Evolutionary conservation across 768 basidiomycete genomes (phyloP), one percentile per base, ranked within the genome.

Genomic region (Lentinula raphanica): DNA sequence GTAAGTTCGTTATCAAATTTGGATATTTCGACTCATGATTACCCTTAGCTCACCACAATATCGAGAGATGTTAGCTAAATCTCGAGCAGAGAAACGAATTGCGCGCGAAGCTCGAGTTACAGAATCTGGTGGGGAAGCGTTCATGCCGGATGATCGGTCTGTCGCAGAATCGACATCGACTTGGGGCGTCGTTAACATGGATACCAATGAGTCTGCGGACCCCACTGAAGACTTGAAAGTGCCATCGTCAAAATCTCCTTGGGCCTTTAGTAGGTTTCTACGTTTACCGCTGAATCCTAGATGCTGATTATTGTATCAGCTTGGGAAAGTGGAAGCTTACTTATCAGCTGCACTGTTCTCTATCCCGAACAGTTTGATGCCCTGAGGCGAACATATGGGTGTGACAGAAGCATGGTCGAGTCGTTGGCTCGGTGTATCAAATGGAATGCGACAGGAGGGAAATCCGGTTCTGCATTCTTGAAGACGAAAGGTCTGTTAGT

Each of bases 361-460:
- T 98, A 93, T 69, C 94, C 95, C 0, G 96, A 98, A 67, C 94
- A 97, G 68, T 99, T 99, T 63, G 95, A 98, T 63, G 92, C 92
- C 3, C 71, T 99, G 42, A 85, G 97, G 13, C 81, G 91, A 32
- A 94, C 88, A 17, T 98, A 96, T 63, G 92, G 94, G 61, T 97
- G 94, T 66, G 93, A 97, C 65, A 88, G 87, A 66, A 94, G 90
- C 64, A 93, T 98, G 74, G 83, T 98, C 40, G 94, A 98, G 68
- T 94, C 92, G 0, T 74, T 99, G 15, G 88, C 97, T 0, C 79
- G 96, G 27, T 99, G 97, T 68, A 83, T 96, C 61, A 96, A 96
- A 68, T 99, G 95, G 92, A 88, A 98, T 66, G 87, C 93, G 0
- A 88, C 83, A 57, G 97, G 97, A 23, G 97, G 97, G 7, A 98